These are phyloP conservation scores for Sporothrix pseudoabietina DNA, from an alignment of 2,329 filamentous ascomycete species.

Conservation along the genomic window DNA sequence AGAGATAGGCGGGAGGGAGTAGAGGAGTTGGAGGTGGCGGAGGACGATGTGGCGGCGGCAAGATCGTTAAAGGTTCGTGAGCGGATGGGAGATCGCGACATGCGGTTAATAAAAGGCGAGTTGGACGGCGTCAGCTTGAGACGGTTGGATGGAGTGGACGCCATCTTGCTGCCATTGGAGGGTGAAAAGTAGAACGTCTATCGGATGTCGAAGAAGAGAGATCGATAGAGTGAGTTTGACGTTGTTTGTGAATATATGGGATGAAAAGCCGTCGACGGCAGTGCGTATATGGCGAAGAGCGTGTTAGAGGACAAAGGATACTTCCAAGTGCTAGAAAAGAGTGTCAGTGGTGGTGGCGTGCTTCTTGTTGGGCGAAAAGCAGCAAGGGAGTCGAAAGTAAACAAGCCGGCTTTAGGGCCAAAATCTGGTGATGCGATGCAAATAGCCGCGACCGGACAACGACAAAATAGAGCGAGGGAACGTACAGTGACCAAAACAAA, in stretches of 20 bases:
- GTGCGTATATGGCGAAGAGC: not conserved
- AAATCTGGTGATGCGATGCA: conserved; percentile 15
- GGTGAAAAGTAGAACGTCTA: not conserved
- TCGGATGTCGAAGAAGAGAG: not conserved
- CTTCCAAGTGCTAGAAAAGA: not conserved
- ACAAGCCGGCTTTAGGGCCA: not conserved
- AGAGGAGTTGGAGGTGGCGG: conserved; percentile 17
- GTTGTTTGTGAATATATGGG: not conserved
- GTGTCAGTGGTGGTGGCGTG: not conserved
- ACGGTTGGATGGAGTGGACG: conserved; percentile 60
- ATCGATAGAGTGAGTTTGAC: not conserved
- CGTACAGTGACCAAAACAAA: not conserved
- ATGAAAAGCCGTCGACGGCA: not conserved
- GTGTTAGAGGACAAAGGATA: not conserved
- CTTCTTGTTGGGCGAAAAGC: not conserved
- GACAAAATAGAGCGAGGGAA: not conserved
- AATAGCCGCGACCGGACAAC: not conserved
- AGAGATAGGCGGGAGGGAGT: conserved; percentile 67
- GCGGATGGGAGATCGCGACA: conserved; percentile 64
- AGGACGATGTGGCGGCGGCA: conserved; percentile 10
- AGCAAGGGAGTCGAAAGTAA: not conserved
- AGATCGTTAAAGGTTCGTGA: conserved; percentile 50
- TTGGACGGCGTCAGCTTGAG: conserved; percentile 75
- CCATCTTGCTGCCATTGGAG: conserved; percentile 61
- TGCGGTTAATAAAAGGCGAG: conserved; percentile 67